Percentiles rank a stretch among this genome's conserved stretches.
Conservation (phyloP, 169 alveolate species). For the Amoebophrya sp. region DNA sequence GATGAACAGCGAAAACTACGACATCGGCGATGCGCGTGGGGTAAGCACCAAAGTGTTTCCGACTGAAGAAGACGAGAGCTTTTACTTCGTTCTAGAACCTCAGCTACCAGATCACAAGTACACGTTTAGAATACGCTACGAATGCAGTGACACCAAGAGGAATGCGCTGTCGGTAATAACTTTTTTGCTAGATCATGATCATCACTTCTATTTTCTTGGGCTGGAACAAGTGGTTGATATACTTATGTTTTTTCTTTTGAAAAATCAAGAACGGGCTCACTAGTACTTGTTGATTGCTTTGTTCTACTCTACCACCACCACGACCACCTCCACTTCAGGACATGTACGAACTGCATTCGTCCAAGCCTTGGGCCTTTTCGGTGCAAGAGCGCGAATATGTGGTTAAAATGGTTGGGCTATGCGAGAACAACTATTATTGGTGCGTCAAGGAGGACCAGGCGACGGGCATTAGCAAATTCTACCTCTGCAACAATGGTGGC, state of each 20-base stretch:
- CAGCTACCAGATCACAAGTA: background rate
- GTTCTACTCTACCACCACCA: background rate
- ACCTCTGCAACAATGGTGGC: slow-evolving; percentile 15
- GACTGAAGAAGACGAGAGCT: background rate
- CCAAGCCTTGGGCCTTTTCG: background rate
- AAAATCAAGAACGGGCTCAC: background rate
- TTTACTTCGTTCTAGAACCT: background rate
- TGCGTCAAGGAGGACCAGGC: slow-evolving; percentile 1
- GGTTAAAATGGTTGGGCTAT: background rate
- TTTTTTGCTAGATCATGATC: no score
- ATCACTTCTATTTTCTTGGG: no score
- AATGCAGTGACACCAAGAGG: background rate
- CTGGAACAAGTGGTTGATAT: no score
- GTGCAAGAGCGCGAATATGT: background rate
- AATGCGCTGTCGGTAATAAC: background rate
- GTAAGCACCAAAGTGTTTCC: background rate
- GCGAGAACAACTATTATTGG: slow-evolving; percentile 18
- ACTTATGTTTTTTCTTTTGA: no score
- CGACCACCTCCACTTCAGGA: background rate
- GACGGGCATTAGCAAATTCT: slow-evolving; percentile 14
- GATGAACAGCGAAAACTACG: background rate
- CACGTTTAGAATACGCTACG: background rate
- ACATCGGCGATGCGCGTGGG: background rate
- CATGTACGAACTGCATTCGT: background rate
- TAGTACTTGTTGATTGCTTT: background rate